phyloP scores from a whole-genome alignment of 2,329 filamentous ascomycete genomes.

The Ophiostoma quercus region DNA sequence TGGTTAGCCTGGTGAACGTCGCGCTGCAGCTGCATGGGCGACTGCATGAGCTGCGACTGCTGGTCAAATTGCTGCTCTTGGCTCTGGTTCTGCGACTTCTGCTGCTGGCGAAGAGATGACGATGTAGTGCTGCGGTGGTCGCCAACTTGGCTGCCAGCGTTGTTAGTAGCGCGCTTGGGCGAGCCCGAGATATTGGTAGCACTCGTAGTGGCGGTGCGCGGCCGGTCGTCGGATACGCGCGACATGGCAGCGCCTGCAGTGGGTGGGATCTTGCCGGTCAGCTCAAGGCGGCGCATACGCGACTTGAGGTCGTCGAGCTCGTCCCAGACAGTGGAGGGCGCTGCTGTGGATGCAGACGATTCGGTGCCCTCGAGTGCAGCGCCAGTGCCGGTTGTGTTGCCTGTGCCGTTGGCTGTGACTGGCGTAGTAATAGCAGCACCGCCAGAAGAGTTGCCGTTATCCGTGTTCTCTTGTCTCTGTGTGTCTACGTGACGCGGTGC shows the following conservation, averaged over 20 bases:
- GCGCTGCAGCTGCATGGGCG: conserved; percentile 38
- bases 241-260: conserved; percentile 77
- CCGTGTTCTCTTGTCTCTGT: conserved; percentile 34
- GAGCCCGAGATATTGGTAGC: conserved; percentile 87
- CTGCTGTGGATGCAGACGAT: conserved; percentile 81
- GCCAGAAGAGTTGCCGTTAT: conserved; percentile 1
- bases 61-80: conserved; percentile 29
- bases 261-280: conserved; percentile 79
- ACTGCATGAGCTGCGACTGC: conserved; percentile 29
- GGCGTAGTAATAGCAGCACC: conserved; percentile 26
- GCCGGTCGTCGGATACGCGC: conserved; percentile 69
- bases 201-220: conserved; percentile 84
- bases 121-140: conserved; percentile 41
- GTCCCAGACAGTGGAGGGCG: conserved; percentile 93
- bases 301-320: conserved; percentile 94
- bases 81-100: neutral
- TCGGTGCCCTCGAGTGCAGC: conserved; percentile 61
- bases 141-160: conserved; percentile 35
- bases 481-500: conserved; percentile 43
- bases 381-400: conserved; percentile 2
- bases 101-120: conserved; percentile 54
- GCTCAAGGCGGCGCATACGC: conserved; percentile 80
- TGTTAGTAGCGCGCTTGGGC: conserved; percentile 63
- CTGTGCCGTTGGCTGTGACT: neutral
- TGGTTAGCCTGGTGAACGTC: conserved; percentile 38